Evolutionary conservation across 805 yeast genomes (phyloP).

Genomic region (Yamadazyma endophytica): DNA sequence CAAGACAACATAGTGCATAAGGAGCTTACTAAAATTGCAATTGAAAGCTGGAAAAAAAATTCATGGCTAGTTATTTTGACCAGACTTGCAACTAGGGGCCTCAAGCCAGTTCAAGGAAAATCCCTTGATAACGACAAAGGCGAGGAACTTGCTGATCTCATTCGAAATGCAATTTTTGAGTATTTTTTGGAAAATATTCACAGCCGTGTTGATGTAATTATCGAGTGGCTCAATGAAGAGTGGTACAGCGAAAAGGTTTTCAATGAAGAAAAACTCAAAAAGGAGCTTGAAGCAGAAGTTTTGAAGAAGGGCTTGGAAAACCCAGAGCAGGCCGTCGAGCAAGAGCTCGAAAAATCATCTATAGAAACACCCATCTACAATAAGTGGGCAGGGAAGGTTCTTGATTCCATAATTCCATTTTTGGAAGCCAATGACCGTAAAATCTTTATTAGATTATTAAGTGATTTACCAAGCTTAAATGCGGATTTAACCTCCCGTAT

Average conservation of each 20-base stretch:
- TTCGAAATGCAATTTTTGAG: constrained; percentile 67
- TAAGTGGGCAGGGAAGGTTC: constrained; percentile 63
- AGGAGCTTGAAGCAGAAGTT: constrained; percentile 14
- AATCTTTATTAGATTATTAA: constrained; percentile 72
- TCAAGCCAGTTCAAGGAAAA: constrained; percentile 26
- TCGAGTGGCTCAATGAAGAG: constrained; percentile 95
- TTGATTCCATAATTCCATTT: constrained; percentile 80
- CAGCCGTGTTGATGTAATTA: constrained; percentile 64
- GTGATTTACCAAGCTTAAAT: constrained; percentile 81
- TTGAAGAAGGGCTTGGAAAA: constrained; percentile 17
- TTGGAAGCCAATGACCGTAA: constrained; percentile 79
- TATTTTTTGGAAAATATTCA: constrained; percentile 74
- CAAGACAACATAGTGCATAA: constrained; percentile 22
- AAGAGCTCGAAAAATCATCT: constrained; percentile 13
- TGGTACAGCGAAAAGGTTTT: constrained; percentile 65
- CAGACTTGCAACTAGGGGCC: constrained; percentile 80
- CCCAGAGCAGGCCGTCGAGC: constrained; percentile 16
- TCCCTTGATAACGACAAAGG: constrained; percentile 21
- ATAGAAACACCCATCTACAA: constrained; percentile 50
- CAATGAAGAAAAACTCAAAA: constrained; percentile 25
- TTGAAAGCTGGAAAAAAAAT: constrained; percentile 50
- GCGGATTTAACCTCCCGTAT: constrained; percentile 59
- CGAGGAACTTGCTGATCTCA: constrained; percentile 50
- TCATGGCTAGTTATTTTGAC: constrained; percentile 76
- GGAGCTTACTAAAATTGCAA: constrained; percentile 57